Evolutionary conservation across 176 grass and related monocot genomes (phyloP).

Genomic region (Echinochloa phyllopogon): DNA sequence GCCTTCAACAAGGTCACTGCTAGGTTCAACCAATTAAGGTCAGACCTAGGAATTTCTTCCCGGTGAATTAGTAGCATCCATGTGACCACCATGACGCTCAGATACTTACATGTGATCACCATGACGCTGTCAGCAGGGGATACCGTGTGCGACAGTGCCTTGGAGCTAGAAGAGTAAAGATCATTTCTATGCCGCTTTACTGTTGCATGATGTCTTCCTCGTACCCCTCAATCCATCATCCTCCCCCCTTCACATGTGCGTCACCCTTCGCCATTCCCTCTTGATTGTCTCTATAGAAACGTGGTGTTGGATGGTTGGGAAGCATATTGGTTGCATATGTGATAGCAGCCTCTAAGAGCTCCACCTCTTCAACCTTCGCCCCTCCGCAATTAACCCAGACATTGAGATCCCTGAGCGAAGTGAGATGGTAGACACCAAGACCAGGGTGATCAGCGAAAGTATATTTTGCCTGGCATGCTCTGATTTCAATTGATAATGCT

Average conservation of each 20-base stretch:
- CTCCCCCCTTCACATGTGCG: neutral
- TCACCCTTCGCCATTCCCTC: neutral
- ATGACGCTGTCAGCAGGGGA: too few relatives aligned
- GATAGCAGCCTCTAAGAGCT: conserved; percentile 20
- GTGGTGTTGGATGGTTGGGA: neutral
- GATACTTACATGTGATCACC: too few relatives aligned
- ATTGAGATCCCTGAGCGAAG: conserved; percentile 27
- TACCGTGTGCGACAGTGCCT: too few relatives aligned
- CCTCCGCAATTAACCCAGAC: conserved; percentile 21
- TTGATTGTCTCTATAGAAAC: neutral
- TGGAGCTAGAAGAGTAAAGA: neutral
- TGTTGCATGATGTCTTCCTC: neutral
- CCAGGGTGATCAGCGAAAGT: neutral
- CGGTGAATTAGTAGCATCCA: too few relatives aligned
- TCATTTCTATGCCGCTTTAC: neutral
- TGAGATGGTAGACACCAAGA: conserved; percentile 32
- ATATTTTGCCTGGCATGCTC: neutral
- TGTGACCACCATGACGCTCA: too few relatives aligned
- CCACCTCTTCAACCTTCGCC: conserved; percentile 15
- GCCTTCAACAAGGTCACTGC: too few relatives aligned
- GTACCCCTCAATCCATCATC: neutral
- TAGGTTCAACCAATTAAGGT: too few relatives aligned
- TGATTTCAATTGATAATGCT: conserved; percentile 2
- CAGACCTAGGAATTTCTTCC: too few relatives aligned
- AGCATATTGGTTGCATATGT: conserved; percentile 4